Conservation (phyloP, 2,329 filamentous ascomycete species). For the Fusarium coffeatum region DNA sequence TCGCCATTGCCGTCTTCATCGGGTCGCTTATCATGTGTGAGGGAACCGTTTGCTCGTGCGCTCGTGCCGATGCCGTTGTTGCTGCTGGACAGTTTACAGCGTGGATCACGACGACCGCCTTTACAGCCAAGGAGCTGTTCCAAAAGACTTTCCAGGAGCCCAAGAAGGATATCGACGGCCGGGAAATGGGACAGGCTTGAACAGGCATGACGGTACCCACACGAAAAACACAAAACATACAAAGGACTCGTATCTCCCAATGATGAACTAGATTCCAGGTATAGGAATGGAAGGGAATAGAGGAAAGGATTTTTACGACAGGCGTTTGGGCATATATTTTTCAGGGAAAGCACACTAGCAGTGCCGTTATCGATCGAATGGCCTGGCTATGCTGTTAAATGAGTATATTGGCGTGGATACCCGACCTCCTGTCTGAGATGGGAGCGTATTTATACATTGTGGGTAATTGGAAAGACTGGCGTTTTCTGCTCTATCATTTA, state of each 20-base stretch:
- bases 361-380: slow-evolving; percentile 22
- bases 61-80: slow-evolving; percentile 66
- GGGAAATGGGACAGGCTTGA: slow-evolving; percentile 55
- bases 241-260: not conserved
- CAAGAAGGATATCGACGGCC: slow-evolving; percentile 39
- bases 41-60: slow-evolving; percentile 67
- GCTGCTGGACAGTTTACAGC: slow-evolving; percentile 64
- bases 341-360: slow-evolving; percentile 17
- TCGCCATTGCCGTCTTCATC: slow-evolving; percentile 68
- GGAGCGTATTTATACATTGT: slow-evolving; percentile 11
- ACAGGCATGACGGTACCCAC: not conserved
- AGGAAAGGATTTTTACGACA: slow-evolving; percentile 24
- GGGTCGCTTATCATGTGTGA: slow-evolving; percentile 66
- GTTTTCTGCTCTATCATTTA: slow-evolving; percentile 32
- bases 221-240: slow-evolving; percentile 1
- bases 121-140: slow-evolving; percentile 62
- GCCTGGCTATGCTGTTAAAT: slow-evolving; percentile 32
- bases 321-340: slow-evolving; percentile 39
- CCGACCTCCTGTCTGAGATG: slow-evolving; percentile 29
- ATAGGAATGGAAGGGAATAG: slow-evolving; percentile 12
- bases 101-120: slow-evolving; percentile 62
- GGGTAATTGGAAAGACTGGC: slow-evolving; percentile 25
- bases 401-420: slow-evolving; percentile 39
- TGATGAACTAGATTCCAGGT: slow-evolving; percentile 7
- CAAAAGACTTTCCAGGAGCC: slow-evolving; percentile 53